phyloP scores from a whole-genome alignment of 352 stramenopile species.

The Peronospora belbahrii region DNA sequence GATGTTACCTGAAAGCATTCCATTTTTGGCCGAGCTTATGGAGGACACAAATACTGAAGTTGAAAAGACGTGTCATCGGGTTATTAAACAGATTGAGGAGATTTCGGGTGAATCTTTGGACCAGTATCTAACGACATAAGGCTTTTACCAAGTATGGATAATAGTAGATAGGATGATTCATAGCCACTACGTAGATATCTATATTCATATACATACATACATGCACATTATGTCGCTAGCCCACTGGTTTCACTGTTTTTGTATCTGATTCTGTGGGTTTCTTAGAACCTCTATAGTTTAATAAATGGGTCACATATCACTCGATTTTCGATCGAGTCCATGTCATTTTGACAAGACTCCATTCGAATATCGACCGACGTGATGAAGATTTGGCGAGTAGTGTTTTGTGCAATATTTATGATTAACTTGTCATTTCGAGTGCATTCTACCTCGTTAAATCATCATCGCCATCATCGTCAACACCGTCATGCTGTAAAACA shows the following conservation, averaged over 20 bases:
- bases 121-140: slow-evolving; percentile 74
- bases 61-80: slow-evolving; percentile 72
- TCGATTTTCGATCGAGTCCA: neutral
- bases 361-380: slow-evolving; percentile 8
- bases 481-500: slow-evolving; percentile 11
- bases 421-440: slow-evolving; percentile 2
- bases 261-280: no score
- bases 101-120: slow-evolving; percentile 85
- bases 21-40: slow-evolving; percentile 84
- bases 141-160: slow-evolving; percentile 1
- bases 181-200: slow-evolving; percentile 20
- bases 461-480: slow-evolving; percentile 15
- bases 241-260: neutral
- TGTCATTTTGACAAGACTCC: neutral
- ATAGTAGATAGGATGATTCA: slow-evolving; percentile 26
- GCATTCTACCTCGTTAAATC: neutral
- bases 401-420: slow-evolving; percentile 1
- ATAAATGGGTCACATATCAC: no score
- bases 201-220: neutral
- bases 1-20: slow-evolving; percentile 86
- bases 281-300: no score
- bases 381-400: slow-evolving; percentile 14
- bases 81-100: slow-evolving; percentile 88
- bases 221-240: neutral
- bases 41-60: slow-evolving; percentile 82